Conservation (phyloP, 768 basidiomycete species). For the Xanthoconium purpureum region DNA sequence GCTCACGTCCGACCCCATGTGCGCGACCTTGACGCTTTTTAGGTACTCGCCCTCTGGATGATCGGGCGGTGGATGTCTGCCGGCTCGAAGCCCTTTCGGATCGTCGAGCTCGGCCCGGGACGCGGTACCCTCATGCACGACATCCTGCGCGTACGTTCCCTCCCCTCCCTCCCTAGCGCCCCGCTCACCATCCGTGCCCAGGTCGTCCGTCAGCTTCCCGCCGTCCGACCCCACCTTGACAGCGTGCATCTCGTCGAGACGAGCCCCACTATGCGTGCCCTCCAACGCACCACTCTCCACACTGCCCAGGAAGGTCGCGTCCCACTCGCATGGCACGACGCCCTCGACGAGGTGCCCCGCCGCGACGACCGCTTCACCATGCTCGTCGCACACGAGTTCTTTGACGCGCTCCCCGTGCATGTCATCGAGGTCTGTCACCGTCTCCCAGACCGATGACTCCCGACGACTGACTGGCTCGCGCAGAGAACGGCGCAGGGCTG, state of each 20-base stretch:
- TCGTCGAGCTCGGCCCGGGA: conserved; percentile 94
- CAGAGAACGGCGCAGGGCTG: conserved; percentile 80
- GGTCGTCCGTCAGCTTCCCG: conserved; percentile 52
- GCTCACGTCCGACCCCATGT: conserved; percentile 18
- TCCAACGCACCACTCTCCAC: conserved; percentile 57
- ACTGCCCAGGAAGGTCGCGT: conserved; percentile 31
- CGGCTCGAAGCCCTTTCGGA: conserved; percentile 52
- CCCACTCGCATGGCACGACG: conserved; percentile 66
- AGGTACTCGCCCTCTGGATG: conserved; percentile 89
- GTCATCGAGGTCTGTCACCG: conserved; percentile 64
- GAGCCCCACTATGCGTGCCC: conserved; percentile 58
- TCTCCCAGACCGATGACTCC: no score
- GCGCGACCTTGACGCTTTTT: conserved; percentile 17
- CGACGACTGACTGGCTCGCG: neutral
- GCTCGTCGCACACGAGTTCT: conserved; percentile 94
- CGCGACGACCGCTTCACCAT: conserved; percentile 65
- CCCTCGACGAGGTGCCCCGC: conserved; percentile 61
- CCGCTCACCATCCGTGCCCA: conserved; percentile 20
- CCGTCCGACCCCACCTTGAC: conserved; percentile 35
- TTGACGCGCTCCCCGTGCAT: conserved; percentile 93
- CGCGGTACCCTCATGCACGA: conserved; percentile 90
- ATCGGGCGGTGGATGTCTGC: conserved; percentile 67
- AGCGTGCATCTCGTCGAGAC: conserved; percentile 80
- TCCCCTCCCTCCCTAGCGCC: neutral
- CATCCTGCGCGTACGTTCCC: conserved; percentile 65